Evolutionary conservation across 2,329 filamentous ascomycete species (phyloP), one percentile per base, ranked within the genome.

Genomic region (Rhytidhysteron rufulum): DNA sequence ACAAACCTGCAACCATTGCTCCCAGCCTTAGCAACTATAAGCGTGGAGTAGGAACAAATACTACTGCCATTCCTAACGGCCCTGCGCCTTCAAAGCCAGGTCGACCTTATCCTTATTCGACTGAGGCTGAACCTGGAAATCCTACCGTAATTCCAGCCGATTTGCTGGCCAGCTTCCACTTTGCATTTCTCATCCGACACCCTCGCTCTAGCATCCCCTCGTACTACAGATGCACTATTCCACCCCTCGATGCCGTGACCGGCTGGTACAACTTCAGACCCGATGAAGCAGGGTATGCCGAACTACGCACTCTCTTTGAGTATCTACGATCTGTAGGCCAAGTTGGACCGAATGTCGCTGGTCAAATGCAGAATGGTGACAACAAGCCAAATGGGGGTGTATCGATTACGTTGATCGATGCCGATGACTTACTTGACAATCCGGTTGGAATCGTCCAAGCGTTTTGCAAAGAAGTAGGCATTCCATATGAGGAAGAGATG

Each of bases 141-240:
- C 91, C 90, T 1, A 95, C 89, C 1, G 84, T 94, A 19, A 70
- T 97, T 37, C 93, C 93, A 3, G 69, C 79, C 20, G 79, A 81
- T 21, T 71, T 88, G 43, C 74, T 97, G 42, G 78, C 81, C 58
- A 75, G 81, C 51, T 97, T 95, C 70, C 89, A 96, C 67, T 97
- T 91, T 71, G 88, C 90, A 17, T 97, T 98, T 70, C 78, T 97
- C 48, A 97, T 98, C 73, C 90, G 93, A 42, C 89, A 97, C 65
- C 93, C 93, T n/a, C 82, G 88, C 55, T 82, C 82, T 61, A 86
- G 87, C 55, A 90, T 97, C 50, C 93, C 93, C 6, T 95, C 88
- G 34, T 97, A 91, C 73, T 95, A 85, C 75, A 85, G 91, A 53
- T 97, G 91, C 77, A 95, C 88, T 36, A 79, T 95, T 39, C 90